Percentiles rank a stretch among this genome's conserved stretches.
These are phyloP conservation scores for Pseudogymnoascus sp. DNA, from an alignment of 2,329 filamentous ascomycete genomes.

Conservation along the genomic window DNA sequence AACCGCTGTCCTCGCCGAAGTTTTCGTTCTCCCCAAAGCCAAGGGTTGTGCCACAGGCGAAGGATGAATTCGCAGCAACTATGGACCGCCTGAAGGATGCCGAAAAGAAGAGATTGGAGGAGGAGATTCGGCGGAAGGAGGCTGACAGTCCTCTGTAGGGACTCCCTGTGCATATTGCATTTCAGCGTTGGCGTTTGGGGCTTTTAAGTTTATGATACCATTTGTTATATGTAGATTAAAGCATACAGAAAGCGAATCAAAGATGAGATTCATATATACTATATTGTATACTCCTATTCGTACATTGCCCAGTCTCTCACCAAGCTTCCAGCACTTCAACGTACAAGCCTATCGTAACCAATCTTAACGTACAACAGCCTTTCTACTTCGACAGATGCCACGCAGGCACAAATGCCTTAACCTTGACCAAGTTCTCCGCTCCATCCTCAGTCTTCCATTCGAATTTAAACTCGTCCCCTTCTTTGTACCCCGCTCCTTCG, in stretches of 20 bases:
- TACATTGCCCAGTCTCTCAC: not conserved
- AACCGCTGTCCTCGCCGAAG: conserved; percentile 32
- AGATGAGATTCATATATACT: conserved; percentile 3
- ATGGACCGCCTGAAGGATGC: conserved; percentile 53
- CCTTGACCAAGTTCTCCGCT: conserved; percentile 41
- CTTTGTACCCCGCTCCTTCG: conserved; percentile 46
- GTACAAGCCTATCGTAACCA: not conserved
- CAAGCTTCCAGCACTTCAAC: not conserved
- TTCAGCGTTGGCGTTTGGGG: conserved; percentile 3
- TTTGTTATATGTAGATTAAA: not conserved
- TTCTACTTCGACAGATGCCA: conserved; percentile 46
- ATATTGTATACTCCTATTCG: not conserved
- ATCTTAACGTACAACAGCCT: not conserved
- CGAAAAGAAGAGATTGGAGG: conserved; percentile 47
- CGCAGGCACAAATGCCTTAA: conserved; percentile 77
- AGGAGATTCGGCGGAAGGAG: conserved; percentile 46
- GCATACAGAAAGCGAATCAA: not conserved
- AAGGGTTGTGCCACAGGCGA: conserved; percentile 18
- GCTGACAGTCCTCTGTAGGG: conserved; percentile 34
- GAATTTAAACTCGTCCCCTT: conserved; percentile 42
- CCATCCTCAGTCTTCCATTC: conserved; percentile 38
- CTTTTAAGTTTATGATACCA: conserved; percentile 4
- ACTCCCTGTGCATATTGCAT: not conserved
- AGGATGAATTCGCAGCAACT: conserved; percentile 36
- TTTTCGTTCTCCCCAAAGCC: conserved; percentile 29